A percentile compares a stretch with the other conserved stretches of the same genome.
These are phyloP conservation scores for Exsudoporus frostii DNA, from an alignment of 768 basidiomycete species.

Conservation along the genomic window DNA sequence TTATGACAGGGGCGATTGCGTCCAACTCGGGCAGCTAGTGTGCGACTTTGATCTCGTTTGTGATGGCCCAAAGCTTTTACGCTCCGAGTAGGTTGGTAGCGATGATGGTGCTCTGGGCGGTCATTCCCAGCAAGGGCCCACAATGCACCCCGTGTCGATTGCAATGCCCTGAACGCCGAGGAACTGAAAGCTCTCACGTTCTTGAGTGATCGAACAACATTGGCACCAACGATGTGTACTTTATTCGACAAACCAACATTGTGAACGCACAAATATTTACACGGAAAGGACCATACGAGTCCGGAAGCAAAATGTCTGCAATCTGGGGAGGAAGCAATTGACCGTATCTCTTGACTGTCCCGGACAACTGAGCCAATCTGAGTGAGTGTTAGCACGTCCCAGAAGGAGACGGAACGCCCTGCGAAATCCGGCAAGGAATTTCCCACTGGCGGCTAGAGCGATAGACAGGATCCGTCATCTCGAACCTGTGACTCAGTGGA, in stretches of 20 bases:
- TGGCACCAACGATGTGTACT: too few species aligned
- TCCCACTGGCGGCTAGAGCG: background rate
- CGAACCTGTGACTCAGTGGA: background rate
- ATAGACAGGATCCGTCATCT: background rate
- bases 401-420: background rate
- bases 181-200: too few species aligned
- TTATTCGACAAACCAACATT: background rate
- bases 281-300: slow-evolving; percentile 1
- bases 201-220: too few species aligned
- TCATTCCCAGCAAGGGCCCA: too few species aligned
- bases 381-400: background rate
- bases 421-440: background rate
- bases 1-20: slow-evolving; percentile 68
- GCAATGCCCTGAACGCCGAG: too few species aligned
- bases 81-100: too few species aligned
- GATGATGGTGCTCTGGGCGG: too few species aligned
- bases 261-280: background rate
- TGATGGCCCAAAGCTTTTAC: too few species aligned
- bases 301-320: background rate
- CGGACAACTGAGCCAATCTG: background rate
- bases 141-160: too few species aligned
- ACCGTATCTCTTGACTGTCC: background rate
- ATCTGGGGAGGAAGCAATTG: background rate
- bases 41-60: too few species aligned
- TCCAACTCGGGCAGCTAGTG: slow-evolving; percentile 42